Percentiles rank a stretch among this genome's conserved stretches.
Conservation (phyloP, 1,139 yeast species). For the Hemisphaericaspora xylanilytica region DNA sequence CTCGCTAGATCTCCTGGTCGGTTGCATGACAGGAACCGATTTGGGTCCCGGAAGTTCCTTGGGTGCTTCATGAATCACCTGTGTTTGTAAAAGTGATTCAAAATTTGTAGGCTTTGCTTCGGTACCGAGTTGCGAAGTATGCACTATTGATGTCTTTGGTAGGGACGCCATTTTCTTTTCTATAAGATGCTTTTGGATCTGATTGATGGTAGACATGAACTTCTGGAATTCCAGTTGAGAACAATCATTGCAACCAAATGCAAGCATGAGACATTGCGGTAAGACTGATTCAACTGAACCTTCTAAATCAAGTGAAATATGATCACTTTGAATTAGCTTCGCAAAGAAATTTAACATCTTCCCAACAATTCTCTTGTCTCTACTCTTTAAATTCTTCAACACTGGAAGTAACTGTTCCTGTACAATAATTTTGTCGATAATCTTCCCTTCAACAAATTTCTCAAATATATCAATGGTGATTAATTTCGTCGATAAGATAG, state of each 20-base stretch:
- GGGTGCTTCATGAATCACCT: constrained; percentile 23
- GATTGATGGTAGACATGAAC: constrained; percentile 27
- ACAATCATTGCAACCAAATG: constrained; percentile 45
- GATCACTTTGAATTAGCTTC: constrained; percentile 38
- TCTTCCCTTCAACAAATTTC: constrained; percentile 52
- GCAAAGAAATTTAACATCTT: constrained; percentile 55
- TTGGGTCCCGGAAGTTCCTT: constrained; percentile 14
- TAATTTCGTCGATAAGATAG: constrained; percentile 73
- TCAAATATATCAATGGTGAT: constrained; percentile 67
- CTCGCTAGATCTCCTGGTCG: constrained; percentile 10
- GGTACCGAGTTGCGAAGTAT: constrained; percentile 12
- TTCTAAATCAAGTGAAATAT: constrained; percentile 37
- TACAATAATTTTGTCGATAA: constrained; percentile 70
- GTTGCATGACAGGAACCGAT: constrained; percentile 14
- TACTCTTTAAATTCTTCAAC: constrained; percentile 68
- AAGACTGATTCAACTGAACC: constrained; percentile 35
- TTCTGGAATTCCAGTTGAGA: constrained; percentile 33
- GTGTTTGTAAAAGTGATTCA: constrained; percentile 34
- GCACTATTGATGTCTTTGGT: constrained; percentile 21
- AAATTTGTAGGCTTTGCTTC: constrained; percentile 17
- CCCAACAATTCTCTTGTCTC: constrained; percentile 66
- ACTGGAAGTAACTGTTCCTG: constrained; percentile 78
- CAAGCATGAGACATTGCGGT: constrained; percentile 37
- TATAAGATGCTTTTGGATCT: constrained; percentile 29
- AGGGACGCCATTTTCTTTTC: constrained; percentile 30